Percentiles rank a stretch among this genome's conserved stretches.
Evolutionary conservation across 2,329 filamentous ascomycete genomes (phyloP).

Genomic region (Paraphaeosphaeria minitans): DNA sequence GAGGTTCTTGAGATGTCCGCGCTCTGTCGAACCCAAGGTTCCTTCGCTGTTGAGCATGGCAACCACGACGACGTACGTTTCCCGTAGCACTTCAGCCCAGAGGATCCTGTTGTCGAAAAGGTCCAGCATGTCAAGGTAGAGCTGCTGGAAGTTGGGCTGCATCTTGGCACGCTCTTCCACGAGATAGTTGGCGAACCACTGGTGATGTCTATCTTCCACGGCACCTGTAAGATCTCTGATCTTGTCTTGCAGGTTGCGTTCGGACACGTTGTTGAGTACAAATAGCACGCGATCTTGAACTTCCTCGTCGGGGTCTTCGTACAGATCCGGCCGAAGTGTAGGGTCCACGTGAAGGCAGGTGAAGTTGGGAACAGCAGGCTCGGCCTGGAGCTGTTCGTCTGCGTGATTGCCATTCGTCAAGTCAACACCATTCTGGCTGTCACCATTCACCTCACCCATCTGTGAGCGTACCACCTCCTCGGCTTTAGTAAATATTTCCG

Average conservation of each 20-base stretch:
- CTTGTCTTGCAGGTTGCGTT: slow-evolving; percentile 84
- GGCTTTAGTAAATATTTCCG: slow-evolving; percentile 81
- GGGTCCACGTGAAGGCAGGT: slow-evolving; percentile 77
- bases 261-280: slow-evolving; percentile 93
- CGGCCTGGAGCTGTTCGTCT: slow-evolving; percentile 65
- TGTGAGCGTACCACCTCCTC: slow-evolving; percentile 77
- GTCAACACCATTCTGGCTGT: slow-evolving; percentile 52
- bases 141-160: slow-evolving; percentile 93
- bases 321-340: slow-evolving; percentile 65
- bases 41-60: slow-evolving; percentile 88
- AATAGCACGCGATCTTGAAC: slow-evolving; percentile 94
- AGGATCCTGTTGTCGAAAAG: slow-evolving; percentile 78
- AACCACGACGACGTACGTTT: slow-evolving; percentile 86
- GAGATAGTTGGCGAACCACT: slow-evolving; percentile 95
- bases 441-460: slow-evolving; percentile 62
- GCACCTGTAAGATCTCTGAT: slow-evolving; percentile 79
- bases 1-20: slow-evolving; percentile 88
- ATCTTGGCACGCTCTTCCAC: slow-evolving; percentile 96
- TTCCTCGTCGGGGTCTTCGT: slow-evolving; percentile 82
- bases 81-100: slow-evolving; percentile 87
- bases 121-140: slow-evolving; percentile 88
- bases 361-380: slow-evolving; percentile 74
- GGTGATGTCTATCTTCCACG: slow-evolving; percentile 79
- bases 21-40: slow-evolving; percentile 83
- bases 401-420: slow-evolving; percentile 70